Evolutionary conservation across 805 yeast species (phyloP).

Genomic region (Teunomyces panamensis): DNA sequence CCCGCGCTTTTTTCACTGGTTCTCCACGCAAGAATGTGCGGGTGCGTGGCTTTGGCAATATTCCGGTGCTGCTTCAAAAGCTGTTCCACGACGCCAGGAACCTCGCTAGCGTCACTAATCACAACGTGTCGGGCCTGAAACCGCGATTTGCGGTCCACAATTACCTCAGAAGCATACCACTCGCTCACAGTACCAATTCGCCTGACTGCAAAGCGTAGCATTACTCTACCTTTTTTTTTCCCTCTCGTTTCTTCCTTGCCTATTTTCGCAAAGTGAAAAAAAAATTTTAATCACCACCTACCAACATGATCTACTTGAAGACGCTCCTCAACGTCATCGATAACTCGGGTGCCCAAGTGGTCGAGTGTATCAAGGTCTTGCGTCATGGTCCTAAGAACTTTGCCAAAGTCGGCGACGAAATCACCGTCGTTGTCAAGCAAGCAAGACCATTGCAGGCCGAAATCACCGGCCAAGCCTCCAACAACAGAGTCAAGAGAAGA

Average conservation of each 20-base stretch:
- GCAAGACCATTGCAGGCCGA: conserved; percentile 75
- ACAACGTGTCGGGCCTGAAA: conserved; percentile 62
- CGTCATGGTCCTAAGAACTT: conserved; percentile 82
- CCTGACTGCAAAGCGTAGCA: neutral
- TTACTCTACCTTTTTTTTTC: too few species aligned
- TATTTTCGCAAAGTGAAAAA: neutral
- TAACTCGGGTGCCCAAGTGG: conserved; percentile 92
- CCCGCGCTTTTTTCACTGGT: conserved; percentile 17
- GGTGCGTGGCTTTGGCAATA: conserved; percentile 61
- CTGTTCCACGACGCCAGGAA: conserved; percentile 39
- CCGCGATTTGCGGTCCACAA: conserved; percentile 54
- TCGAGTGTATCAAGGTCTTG: conserved; percentile 92
- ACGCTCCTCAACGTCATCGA: conserved; percentile 87
- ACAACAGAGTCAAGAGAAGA: conserved; percentile 86
- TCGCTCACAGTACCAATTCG: conserved; percentile 1
- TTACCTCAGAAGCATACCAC: conserved; percentile 31
- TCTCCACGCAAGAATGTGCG: conserved; percentile 74
- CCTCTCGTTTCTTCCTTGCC: neutral
- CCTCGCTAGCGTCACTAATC: conserved; percentile 37
- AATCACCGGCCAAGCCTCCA: conserved; percentile 68
- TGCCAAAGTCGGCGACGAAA: conserved; percentile 86
- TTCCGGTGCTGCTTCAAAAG: conserved; percentile 46
- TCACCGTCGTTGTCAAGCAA: conserved; percentile 91
- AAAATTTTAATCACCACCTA: neutral
- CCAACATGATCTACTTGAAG: conserved; percentile 80